Base-by-base conservation (phyloP, 768 basidiomycete genomes). In the Coprinopsis cinerea region DNA sequence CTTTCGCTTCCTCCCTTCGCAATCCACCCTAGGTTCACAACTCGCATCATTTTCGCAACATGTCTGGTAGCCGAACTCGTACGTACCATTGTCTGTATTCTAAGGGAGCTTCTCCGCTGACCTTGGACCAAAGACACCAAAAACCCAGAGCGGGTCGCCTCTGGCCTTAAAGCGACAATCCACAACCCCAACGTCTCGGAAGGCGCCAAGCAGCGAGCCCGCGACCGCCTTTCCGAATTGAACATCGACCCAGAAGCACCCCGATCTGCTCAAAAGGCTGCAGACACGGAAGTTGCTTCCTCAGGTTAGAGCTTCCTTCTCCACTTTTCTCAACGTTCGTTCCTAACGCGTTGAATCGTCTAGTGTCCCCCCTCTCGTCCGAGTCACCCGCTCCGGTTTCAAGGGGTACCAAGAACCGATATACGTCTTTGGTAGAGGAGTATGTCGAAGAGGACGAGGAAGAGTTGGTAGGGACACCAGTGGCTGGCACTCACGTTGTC, bases 141-240 rank as follows among this genome's bases (percentile, higher is more conserved):
- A 44, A 55, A 58, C 50, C 55, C 58, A 9, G 59, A 59, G 37
- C 61, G 63, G 9, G 61, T 66, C 35, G 57, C 72, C 22, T 77
- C 75, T 1, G 81, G 81, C 26, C 64, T 78, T 47, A 81, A 81
- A 57, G 79, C 80, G n/a, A 68, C 79, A 9, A 67, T 81, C 4
- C 66, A 73, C 58, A 82, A 83, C 58, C 77, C 79, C 2, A 67
- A 74, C 49, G 75, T 77, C 17, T 78, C 78, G 3, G 66, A 69
- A 2, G 73, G 71, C 42, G 80, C 79, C 1, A 78, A 77, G 53
- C 61, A 61, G 28, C 66, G 69, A 15, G 82, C 79, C 10, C 57
- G 53, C 27, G 65, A 72, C 46, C 63, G 67, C 9, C 67, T 82
- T 17, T 66, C 67, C 18, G 49, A 58, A 14, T 54, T 62, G 46